Base-by-base conservation (phyloP, 176 grass and related monocot species). In the Musa beccarii region DNA sequence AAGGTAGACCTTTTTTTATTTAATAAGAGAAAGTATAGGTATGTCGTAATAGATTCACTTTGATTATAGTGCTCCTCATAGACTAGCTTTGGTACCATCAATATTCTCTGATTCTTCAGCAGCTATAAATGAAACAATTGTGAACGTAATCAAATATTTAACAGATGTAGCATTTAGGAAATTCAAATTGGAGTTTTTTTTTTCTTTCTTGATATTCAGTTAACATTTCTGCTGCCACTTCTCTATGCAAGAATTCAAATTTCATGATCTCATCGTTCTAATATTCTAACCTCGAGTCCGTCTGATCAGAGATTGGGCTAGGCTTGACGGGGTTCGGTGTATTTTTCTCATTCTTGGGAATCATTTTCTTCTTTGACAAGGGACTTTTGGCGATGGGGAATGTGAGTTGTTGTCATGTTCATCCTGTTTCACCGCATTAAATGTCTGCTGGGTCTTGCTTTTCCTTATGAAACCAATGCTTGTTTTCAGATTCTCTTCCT, bases 371-470 rank as follows among this genome's bases (percentile, higher is more conserved):
- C 83, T 99, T 94, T 69, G 95, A 99, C 75, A 89, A 99, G 71
- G 90, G 95, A 22, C 89, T 99, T 54, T 79, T 99, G 26, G 95
- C 90, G 25, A 99, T 99, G 90, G 95, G 95, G 73, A 99, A 99
- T 89, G 95, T 99, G 81, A 63, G 76, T 79, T 80, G 22, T 71
- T 56, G 8, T 79, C 65, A 1, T 63, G 21, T 62, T 2, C 72
- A 2, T 69, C 62, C 49, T 11, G 63, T 77, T 59, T 25, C 34
- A 64, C 34, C 6, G 34, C 3, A 6, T 5, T 43, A 43, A 43
- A 6, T 43, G 34, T 43, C n/a, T n/a, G n/a, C 6, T 54, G 61
- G 21, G 10, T 57, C 29, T 14, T 62, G 29, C 17, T 25, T 17
- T 25, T 74, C 20, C 19, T n/a, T 74, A 24, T 69, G 29, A n/a